These are phyloP conservation scores for Pythium coloratum DNA, from an alignment of 352 stramenopile genomes.

Conservation along the genomic window DNA sequence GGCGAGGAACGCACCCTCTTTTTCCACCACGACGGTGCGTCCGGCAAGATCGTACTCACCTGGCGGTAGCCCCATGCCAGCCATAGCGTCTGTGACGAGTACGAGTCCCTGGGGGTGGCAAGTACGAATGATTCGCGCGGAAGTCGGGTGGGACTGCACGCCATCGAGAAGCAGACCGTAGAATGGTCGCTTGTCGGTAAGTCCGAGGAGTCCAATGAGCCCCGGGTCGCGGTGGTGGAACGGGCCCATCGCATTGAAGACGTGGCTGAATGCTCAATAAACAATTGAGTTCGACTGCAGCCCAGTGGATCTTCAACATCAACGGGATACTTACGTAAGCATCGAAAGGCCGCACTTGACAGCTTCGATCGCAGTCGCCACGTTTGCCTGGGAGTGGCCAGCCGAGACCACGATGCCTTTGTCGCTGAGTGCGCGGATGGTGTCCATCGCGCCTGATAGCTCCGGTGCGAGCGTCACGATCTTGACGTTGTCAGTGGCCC, in stretches of 20 bases:
- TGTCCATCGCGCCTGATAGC: slow-evolving; percentile 59
- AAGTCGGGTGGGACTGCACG: slow-evolving; percentile 80
- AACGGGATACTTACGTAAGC: slow-evolving; percentile 56
- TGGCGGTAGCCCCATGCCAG: slow-evolving; percentile 74
- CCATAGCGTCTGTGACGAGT: slow-evolving; percentile 84
- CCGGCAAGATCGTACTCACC: slow-evolving; percentile 76
- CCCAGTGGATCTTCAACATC: background rate
- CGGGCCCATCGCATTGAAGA: slow-evolving; percentile 91
- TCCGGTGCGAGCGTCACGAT: slow-evolving; percentile 90
- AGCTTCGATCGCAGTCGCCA: slow-evolving; percentile 70
- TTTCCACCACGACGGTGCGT: slow-evolving; percentile 57
- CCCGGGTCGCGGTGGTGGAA: slow-evolving; percentile 92
- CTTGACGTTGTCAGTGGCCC: slow-evolving; percentile 54
- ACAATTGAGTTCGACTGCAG: background rate
- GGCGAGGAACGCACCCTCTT: slow-evolving; percentile 43
- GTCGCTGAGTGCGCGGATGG: slow-evolving; percentile 43
- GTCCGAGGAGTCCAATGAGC: slow-evolving; percentile 83
- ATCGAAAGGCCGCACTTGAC: slow-evolving; percentile 68
- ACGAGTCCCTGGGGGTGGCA: slow-evolving; percentile 78
- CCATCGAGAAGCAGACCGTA: slow-evolving; percentile 90
- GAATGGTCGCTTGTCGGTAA: slow-evolving; percentile 45
- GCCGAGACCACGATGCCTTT: slow-evolving; percentile 62
- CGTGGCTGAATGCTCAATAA: slow-evolving; percentile 38
- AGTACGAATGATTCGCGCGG: slow-evolving; percentile 79
- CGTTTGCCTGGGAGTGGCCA: slow-evolving; percentile 74